Base-by-base conservation (phyloP, 441 rosid species). In the Breynia disticha region DNA sequence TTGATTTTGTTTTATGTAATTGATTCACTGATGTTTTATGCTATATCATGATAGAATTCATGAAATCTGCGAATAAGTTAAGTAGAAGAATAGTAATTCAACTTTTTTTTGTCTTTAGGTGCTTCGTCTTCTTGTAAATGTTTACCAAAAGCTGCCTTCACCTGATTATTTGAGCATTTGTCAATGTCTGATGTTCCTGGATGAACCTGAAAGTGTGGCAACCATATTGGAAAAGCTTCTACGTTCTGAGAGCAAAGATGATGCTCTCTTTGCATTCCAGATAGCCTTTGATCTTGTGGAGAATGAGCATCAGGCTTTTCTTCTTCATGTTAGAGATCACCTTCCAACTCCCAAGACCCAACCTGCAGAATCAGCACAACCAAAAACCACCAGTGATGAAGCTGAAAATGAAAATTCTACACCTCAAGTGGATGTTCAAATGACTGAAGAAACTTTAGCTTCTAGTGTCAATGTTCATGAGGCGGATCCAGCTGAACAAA, bases 291-390 rank as follows among this genome's bases (percentile, higher is more conserved):
- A 93, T 71, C 97, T 93, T 59, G 88, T 86, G 46, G 97, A 93
- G 85, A 93, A 88, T 54, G 98, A 93, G 76, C 95, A 83, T 73
- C 98, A 88, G 69, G 97, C 97, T 61, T 88, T 93, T 78, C 91
- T 93, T 49, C 64, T 93, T 62, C 84, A 83, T 74, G 95, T 93
- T 50, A 78, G 90, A 70, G 85, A 83, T 72, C 86, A 75, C 48
- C 86, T 88, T 57, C 75, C 91, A 32, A 68, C 65, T 56, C 93
- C 90, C 18, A 93, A 78, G 66, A 45, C 80, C 60, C 76, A 65
- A 43, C 64, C 79, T 64, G 56, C 72, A 41, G 95, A 78, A 62
- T 43, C 78, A 45, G 74, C 51, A 48, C 87, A 73, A 66, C 67
- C 79, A 11, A 82, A 35, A 66, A 44, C 80, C n/a, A 57, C n/a